Percentiles rank a stretch among this genome's conserved stretches.
Evolutionary conservation across 345 rosid species (phyloP).

Genomic region (Lepidium sativum): DNA sequence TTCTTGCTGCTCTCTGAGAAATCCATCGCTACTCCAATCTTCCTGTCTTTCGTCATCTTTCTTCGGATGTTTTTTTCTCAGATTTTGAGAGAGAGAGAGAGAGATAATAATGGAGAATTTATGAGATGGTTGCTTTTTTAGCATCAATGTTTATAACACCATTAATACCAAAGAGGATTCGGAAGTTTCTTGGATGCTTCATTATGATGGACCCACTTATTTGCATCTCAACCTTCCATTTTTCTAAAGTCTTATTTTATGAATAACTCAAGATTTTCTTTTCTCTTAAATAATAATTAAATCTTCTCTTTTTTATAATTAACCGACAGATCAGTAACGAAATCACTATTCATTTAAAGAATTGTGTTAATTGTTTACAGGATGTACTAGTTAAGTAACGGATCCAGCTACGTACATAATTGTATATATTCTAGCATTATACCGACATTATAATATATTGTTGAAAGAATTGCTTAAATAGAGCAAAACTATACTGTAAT

Average conservation of each 20-base stretch:
- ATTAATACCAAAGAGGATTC: neutral
- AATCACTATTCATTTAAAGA: neutral
- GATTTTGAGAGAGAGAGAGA: too few species aligned
- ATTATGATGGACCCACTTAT: neutral
- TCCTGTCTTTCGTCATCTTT: slow-evolving; percentile 60
- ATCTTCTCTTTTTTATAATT: too few species aligned
- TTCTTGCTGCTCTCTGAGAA: slow-evolving; percentile 88
- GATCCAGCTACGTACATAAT: neutral
- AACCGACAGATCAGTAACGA: neutral
- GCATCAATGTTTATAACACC: neutral
- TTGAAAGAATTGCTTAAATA: too few species aligned
- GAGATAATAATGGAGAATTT: neutral
- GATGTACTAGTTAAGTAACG: neutral
- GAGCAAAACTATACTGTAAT: too few species aligned
- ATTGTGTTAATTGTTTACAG: neutral
- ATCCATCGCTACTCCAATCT: slow-evolving; percentile 81
- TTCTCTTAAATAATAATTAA: neutral
- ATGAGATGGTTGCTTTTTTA: neutral
- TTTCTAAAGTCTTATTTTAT: neutral
- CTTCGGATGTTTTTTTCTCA: too few species aligned
- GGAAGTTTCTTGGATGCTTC: slow-evolving; percentile 16
- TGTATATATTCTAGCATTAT: too few species aligned
- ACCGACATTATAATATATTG: too few species aligned
- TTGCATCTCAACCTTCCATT: slow-evolving; percentile 12
- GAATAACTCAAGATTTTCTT: neutral